These are phyloP conservation scores for Aspergillus floridensis DNA, from an alignment of 2,329 filamentous ascomycete species.

Conservation along the genomic window DNA sequence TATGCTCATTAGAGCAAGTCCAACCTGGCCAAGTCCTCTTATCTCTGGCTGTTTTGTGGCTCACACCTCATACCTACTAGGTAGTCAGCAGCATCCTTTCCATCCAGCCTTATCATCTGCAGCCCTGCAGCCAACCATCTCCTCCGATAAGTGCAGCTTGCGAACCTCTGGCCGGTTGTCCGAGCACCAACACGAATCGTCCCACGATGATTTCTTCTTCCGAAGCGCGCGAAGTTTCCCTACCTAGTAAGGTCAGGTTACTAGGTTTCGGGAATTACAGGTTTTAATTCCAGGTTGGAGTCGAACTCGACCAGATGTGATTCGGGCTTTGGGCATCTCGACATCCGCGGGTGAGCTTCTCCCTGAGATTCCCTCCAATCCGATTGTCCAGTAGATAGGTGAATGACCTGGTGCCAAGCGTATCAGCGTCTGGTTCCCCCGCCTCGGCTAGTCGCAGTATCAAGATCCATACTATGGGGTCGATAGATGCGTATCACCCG, in stretches of 20 bases:
- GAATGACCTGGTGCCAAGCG: conserved; percentile 15
- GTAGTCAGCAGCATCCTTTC: background rate
- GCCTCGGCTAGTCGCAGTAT: conserved; percentile 7
- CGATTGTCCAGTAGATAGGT: background rate
- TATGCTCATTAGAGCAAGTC: background rate
- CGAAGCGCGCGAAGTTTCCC: conserved; percentile 6
- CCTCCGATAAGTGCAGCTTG: background rate
- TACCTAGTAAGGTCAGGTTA: background rate
- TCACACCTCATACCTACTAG: background rate
- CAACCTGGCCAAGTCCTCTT: background rate
- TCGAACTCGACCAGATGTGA: background rate
- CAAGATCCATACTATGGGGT: background rate
- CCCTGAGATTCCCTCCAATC: background rate
- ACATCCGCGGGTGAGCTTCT: background rate
- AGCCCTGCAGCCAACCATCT: background rate
- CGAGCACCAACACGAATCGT: background rate
- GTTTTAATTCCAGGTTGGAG: background rate
- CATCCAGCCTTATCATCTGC: background rate
- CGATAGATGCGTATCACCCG: conserved; percentile 4
- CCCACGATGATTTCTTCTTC: background rate
- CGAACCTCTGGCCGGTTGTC: background rate
- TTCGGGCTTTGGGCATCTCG: background rate
- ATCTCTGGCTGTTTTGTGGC: background rate
- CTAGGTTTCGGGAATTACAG: background rate
- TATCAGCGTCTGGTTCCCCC: conserved; percentile 11